Evolutionary conservation across 805 yeast species (phyloP), one percentile per base, ranked within the genome.

Genomic region (Yamadazyma insecticola): DNA sequence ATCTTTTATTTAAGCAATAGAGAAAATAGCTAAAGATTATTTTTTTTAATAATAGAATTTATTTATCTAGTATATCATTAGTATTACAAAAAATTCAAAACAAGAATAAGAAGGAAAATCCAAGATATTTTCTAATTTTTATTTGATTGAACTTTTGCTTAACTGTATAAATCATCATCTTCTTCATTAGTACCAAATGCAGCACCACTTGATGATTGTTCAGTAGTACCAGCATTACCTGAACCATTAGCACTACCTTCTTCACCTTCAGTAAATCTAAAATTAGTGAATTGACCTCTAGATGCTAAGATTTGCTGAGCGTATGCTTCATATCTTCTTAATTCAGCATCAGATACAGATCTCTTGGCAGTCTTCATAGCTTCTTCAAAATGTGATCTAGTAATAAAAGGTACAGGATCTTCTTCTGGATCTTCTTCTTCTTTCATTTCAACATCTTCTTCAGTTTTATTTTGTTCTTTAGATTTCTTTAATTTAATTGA

Each of bases 341-440:
- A 74, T 65, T 92, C 98, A 22, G 96, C 85, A 54, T 94, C 97
- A 24, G 94, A 81, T 29, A 92, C 99, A 35, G 97, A 89, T 51
- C 97, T 84, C 64, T 88, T 83, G 32, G 98, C 99, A 1, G 97
- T 88, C 79, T 90, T 89, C 99, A 92, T 92, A 28, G 99, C 99
- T 71, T 92, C 97, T 64, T 92, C 96, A 51, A 92, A 88, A 60
- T 92, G 99, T 31, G 81, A 81, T 55, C 82, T 84, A 18, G 96
- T 85, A 51, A 92, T 90, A 60, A 63, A 92, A 52, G 99, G 98
- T 47, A 92, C 99, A 18, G 95, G 87, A 58, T 92, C 98, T 54
- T 79, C 88, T 50, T 77, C 85, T 60, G 76, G 86, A 39, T 74
- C 86, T 36, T 72, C 81, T 15, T 44, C 61, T 27, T 63, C 77